Conservation (phyloP, 2,329 filamentous ascomycete species). For the Pseudopithomyces chartarum region DNA sequence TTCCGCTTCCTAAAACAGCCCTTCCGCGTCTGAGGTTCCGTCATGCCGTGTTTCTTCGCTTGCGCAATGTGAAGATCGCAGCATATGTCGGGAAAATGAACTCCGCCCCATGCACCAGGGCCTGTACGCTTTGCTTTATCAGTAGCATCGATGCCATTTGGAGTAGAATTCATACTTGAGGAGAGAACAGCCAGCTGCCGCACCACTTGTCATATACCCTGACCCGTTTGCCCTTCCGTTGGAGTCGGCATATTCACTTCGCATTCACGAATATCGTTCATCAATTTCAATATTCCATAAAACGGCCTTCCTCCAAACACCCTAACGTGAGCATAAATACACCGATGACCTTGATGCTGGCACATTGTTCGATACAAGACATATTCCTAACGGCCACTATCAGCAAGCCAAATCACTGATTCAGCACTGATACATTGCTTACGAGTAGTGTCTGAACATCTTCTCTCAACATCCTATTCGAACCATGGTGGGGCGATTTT, state of each 20-base stretch:
- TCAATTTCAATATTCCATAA: background rate
- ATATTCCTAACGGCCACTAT: background rate
- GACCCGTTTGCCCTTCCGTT: background rate
- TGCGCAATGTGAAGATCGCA: slow-evolving; percentile 1
- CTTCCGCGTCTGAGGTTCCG: background rate
- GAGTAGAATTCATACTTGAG: background rate
- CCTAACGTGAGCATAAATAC: no score
- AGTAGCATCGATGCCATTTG: background rate
- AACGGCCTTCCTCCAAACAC: no score
- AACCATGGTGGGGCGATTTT: background rate
- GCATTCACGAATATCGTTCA: background rate
- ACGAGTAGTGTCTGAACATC: background rate
- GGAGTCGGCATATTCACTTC: background rate
- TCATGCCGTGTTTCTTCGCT: slow-evolving; percentile 1
- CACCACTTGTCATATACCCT: background rate
- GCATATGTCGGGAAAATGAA: background rate
- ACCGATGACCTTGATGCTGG: no score
- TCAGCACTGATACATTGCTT: background rate
- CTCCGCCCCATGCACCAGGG: background rate
- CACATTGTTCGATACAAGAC: background rate
- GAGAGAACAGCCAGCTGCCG: background rate
- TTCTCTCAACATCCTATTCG: background rate
- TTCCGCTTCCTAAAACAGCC: background rate
- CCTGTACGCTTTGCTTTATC: background rate
- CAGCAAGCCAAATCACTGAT: background rate